These are phyloP conservation scores for Myxozyma vanderwaltii DNA, from an alignment of 805 yeast genomes.

Conservation along the genomic window DNA sequence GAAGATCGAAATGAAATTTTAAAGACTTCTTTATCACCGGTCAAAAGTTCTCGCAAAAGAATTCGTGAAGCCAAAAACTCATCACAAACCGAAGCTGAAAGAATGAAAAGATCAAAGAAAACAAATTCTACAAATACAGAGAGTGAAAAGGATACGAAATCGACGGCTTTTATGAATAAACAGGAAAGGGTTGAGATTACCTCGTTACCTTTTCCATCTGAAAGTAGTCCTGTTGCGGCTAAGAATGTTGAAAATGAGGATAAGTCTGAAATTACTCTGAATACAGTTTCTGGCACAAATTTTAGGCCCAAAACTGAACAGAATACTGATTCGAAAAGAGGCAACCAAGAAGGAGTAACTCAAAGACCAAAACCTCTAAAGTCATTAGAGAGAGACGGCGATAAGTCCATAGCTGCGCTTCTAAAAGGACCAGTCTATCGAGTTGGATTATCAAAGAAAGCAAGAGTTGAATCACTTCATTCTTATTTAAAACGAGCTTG, in stretches of 20 bases:
- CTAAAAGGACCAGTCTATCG: conserved; percentile 21
- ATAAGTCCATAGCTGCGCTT: not conserved
- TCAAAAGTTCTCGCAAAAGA: no score
- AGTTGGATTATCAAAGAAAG: conserved; percentile 29
- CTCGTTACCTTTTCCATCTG: not conserved
- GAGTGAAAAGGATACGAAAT: no score
- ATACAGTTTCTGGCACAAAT: not conserved
- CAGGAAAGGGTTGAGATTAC: not conserved
- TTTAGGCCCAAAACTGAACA: no score
- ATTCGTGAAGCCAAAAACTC: no score
- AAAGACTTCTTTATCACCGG: no score
- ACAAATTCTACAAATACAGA: not conserved
- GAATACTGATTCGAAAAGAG: no score
- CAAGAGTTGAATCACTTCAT: conserved; percentile 33
- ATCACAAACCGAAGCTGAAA: no score
- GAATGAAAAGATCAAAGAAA: no score
- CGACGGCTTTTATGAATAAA: no score
- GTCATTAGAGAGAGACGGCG: not conserved
- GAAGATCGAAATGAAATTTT: not conserved
- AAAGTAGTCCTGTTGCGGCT: not conserved
- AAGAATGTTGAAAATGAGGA: not conserved
- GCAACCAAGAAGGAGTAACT: not conserved
- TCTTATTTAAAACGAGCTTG: conserved; percentile 20
- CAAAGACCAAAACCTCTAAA: not conserved
- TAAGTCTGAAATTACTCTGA: not conserved